Evolutionary conservation across 495 filamentous ascomycete species (phyloP).

Genomic region (Astrothelium subdiscretum): DNA sequence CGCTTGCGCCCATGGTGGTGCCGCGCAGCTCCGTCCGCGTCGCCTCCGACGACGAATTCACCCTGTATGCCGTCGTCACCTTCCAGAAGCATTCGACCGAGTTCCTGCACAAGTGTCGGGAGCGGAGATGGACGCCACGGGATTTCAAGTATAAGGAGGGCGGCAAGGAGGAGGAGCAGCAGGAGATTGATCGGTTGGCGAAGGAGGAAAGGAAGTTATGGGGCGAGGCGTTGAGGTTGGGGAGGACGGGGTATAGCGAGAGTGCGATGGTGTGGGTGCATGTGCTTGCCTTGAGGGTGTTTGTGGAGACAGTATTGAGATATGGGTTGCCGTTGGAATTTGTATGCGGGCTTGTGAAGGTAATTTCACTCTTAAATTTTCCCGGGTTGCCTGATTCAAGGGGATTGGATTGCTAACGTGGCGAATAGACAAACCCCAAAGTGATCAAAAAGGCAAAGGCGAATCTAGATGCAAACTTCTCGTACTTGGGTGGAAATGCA

Average conservation of each 20-base stretch:
- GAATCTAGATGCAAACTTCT: slow-evolving; percentile 73
- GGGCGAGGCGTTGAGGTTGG: slow-evolving; percentile 79
- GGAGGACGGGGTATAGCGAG: slow-evolving; percentile 82
- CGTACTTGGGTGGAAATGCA: slow-evolving; percentile 88
- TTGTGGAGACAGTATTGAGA: slow-evolving; percentile 90
- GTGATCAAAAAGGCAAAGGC: slow-evolving; percentile 67
- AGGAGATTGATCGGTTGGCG: slow-evolving; percentile 66
- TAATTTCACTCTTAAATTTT: no score
- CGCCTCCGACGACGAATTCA: slow-evolving; percentile 75
- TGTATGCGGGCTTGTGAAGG: slow-evolving; percentile 71
- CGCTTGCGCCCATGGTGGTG: slow-evolving; percentile 72
- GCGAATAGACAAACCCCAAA: slow-evolving; percentile 63
- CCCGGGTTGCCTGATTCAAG: background rate
- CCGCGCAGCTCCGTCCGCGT: slow-evolving; percentile 72
- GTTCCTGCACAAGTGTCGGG: slow-evolving; percentile 79
- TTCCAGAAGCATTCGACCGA: slow-evolving; percentile 85
- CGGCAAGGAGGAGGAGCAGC: slow-evolving; percentile 73
- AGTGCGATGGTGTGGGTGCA: slow-evolving; percentile 91
- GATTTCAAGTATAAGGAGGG: slow-evolving; percentile 90
- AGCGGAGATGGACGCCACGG: slow-evolving; percentile 84
- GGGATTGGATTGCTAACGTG: background rate
- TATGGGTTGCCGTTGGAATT: slow-evolving; percentile 87
- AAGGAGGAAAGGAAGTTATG: slow-evolving; percentile 77
- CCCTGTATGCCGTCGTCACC: slow-evolving; percentile 73
- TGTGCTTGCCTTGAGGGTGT: slow-evolving; percentile 79